phyloP scores from a whole-genome alignment of 768 basidiomycete genomes.

The Auricularia auricula-judae region DNA sequence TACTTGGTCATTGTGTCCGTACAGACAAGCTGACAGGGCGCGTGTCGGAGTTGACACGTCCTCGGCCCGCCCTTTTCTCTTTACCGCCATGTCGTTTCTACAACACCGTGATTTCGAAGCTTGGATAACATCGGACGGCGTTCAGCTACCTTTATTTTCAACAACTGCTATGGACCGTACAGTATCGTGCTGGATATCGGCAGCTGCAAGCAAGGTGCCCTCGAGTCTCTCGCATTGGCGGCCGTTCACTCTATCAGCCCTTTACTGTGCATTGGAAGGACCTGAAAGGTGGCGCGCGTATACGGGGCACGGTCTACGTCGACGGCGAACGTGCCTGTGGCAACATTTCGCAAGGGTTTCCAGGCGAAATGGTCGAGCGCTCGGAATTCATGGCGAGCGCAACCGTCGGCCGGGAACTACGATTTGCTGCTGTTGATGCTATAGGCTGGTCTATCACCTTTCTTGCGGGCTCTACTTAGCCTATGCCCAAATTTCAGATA shows the following conservation, averaged over 20 bases:
- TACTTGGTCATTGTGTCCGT: no score
- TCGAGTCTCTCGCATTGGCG: not conserved
- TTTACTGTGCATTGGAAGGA: not conserved
- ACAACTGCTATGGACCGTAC: not conserved
- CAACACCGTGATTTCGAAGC: not conserved
- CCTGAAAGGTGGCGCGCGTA: not conserved
- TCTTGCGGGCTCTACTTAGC: not conserved
- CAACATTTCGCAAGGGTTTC: not conserved
- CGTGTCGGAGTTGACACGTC: no score
- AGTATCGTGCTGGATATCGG: not conserved
- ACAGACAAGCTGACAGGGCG: no score
- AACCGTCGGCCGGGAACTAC: not conserved
- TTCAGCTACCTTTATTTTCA: not conserved
- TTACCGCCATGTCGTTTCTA: not conserved
- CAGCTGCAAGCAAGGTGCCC: not conserved
- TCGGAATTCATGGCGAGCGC: not conserved
- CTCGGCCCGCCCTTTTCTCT: no score
- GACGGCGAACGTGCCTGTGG: not conserved
- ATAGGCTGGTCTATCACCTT: not conserved
- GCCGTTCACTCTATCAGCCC: not conserved
- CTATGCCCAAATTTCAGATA: not conserved
- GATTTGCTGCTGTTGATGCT: not conserved
- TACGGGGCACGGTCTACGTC: not conserved
- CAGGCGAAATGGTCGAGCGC: not conserved
- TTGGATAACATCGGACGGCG: not conserved